These are phyloP conservation scores for Arthrobotrys musiformis DNA, from an alignment of 2,329 filamentous ascomycete species.

Conservation along the genomic window DNA sequence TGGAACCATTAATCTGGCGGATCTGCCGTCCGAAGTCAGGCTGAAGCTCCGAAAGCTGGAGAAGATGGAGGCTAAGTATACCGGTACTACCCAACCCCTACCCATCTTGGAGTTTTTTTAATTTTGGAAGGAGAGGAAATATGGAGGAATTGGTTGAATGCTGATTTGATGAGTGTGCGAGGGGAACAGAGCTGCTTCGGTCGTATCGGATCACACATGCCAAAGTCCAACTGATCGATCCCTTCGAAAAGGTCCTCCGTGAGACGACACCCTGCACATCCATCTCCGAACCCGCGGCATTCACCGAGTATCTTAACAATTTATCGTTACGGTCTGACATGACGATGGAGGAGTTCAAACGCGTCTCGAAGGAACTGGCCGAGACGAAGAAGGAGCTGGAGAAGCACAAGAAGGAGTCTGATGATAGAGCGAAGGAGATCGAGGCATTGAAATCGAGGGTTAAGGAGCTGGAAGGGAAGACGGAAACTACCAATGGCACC, in stretches of 20 bases:
- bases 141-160: background rate
- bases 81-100: slow-evolving; percentile 70
- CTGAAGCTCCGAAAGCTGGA: slow-evolving; percentile 85
- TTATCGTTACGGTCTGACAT: slow-evolving; percentile 87
- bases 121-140: background rate
- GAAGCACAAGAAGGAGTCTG: slow-evolving; percentile 73
- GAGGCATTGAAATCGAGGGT: slow-evolving; percentile 66
- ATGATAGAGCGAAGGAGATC: slow-evolving; percentile 72
- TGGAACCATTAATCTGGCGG: slow-evolving; percentile 61
- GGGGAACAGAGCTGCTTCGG: slow-evolving; percentile 79
- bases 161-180: slow-evolving; percentile 12
- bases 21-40: slow-evolving; percentile 78
- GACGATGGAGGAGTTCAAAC: slow-evolving; percentile 91
- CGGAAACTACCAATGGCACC: slow-evolving; percentile 47
- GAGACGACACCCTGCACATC: slow-evolving; percentile 92
- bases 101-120: background rate
- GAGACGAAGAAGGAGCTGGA: slow-evolving; percentile 79
- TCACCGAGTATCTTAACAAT: slow-evolving; percentile 91
- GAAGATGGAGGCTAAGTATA: slow-evolving; percentile 86
- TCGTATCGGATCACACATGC: slow-evolving; percentile 93
- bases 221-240: slow-evolving; percentile 85
- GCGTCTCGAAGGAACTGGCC: slow-evolving; percentile 83
- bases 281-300: slow-evolving; percentile 82
- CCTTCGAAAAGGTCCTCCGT: slow-evolving; percentile 88
- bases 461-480: slow-evolving; percentile 50